Percentiles rank a stretch among this genome's conserved stretches.
These are phyloP conservation scores for Rhexocercosporidium sp. DNA, from an alignment of 2,329 filamentous ascomycete genomes.

Conservation along the genomic window DNA sequence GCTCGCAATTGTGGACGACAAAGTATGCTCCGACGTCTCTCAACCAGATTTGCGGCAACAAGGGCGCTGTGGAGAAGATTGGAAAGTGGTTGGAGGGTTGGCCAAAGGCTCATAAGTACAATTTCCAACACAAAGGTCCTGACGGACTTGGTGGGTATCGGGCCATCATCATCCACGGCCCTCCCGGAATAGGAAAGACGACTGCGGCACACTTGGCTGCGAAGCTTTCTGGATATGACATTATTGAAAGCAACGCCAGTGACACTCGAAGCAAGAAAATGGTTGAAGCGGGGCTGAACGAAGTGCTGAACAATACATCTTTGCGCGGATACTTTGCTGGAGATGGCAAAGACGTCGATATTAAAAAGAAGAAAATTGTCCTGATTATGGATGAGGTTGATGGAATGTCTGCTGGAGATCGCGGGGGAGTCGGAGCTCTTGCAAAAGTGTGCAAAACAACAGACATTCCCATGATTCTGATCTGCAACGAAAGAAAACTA, in stretches of 20 bases:
- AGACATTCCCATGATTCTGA: constrained; percentile 91
- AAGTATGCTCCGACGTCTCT: constrained; percentile 91
- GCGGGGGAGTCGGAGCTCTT: constrained; percentile 91
- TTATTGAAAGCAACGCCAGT: constrained; percentile 94
- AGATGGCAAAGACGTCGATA: constrained; percentile 80
- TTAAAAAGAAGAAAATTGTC: constrained; percentile 88
- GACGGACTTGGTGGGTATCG: constrained; percentile 85
- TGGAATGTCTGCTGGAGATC: constrained; percentile 96
- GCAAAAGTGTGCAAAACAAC: constrained; percentile 96
- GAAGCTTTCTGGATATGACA: constrained; percentile 89
- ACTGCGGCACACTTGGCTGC: constrained; percentile 95
- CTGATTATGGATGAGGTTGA: constrained; percentile 99
- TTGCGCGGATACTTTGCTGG: constrained; percentile 88
- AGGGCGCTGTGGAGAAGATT: constrained; percentile 85
- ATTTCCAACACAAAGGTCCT: constrained; percentile 81
- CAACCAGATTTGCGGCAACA: constrained; percentile 94
- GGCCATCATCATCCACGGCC: constrained; percentile 93
- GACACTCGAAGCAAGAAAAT: constrained; percentile 96
- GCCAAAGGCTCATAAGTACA: constrained; percentile 75
- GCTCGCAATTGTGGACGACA: constrained; percentile 83
- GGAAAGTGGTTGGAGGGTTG: constrained; percentile 87
- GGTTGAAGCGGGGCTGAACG: constrained; percentile 85
- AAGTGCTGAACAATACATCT: constrained; percentile 92
- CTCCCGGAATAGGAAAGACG: constrained; percentile 96
- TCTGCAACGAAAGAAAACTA: constrained; percentile 91